Conservation (phyloP, 176 grass and related monocot genomes). For the Raddia guianensis region DNA sequence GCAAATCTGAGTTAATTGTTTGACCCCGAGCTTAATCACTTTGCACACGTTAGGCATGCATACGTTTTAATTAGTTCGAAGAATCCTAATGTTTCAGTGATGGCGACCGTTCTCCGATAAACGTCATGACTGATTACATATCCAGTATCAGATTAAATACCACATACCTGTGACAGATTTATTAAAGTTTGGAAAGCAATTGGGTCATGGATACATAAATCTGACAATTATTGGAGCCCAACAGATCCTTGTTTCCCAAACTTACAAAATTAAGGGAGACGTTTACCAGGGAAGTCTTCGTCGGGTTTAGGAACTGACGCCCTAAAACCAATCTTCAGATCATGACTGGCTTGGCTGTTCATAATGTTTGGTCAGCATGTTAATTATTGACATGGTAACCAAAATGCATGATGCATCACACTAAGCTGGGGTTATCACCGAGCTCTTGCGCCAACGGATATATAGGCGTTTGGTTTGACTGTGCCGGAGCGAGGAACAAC, state of each 20-base stretch:
- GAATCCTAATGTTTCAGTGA: neutral
- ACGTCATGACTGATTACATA: neutral
- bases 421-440: too few relatives aligned
- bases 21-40: conserved; percentile 34
- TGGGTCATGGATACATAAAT: neutral
- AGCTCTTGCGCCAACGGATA: too few relatives aligned
- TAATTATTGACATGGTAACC: neutral
- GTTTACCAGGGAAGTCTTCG: neutral
- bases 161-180: neutral
- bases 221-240: conserved; percentile 29
- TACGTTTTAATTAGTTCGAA: neutral
- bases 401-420: neutral
- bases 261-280: neutral
- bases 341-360: neutral
- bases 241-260: neutral
- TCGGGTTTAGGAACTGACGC: neutral
- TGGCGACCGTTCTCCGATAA: conserved; percentile 24
- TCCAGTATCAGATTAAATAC: conserved; percentile 11
- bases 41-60: neutral
- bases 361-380: neutral
- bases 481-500: too few relatives aligned
- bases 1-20: neutral
- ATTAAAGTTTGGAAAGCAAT: neutral
- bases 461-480: too few relatives aligned
- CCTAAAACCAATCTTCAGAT: neutral